Evolutionary conservation across 2,329 filamentous ascomycete genomes (phyloP).

Genomic region (Zarea fungicola): DNA sequence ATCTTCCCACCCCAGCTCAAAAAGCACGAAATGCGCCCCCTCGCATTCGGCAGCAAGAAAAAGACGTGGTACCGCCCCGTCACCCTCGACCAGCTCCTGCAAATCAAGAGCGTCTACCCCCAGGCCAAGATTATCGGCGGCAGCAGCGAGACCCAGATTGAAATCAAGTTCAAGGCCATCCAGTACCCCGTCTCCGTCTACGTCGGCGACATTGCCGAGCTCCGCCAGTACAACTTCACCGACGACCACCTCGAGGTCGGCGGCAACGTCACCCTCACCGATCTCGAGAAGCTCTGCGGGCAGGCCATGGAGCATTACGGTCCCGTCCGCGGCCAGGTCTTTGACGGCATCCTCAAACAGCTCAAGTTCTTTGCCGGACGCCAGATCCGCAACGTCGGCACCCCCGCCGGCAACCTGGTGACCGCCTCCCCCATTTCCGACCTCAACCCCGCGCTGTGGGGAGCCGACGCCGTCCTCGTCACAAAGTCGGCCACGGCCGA

Average conservation of each 20-base stretch:
- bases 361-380: slow-evolving; percentile 90
- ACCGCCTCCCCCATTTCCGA: slow-evolving; percentile 97
- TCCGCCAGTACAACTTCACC: slow-evolving; percentile 74
- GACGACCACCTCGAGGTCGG: slow-evolving; percentile 85
- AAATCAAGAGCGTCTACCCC: slow-evolving; percentile 83
- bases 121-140: slow-evolving; percentile 92
- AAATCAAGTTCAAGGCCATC: slow-evolving; percentile 96
- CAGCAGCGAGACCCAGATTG: slow-evolving; percentile 95
- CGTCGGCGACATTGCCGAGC: slow-evolving; percentile 86
- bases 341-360: slow-evolving; percentile 88
- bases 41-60: slow-evolving; percentile 89
- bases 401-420: slow-evolving; percentile 87
- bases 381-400: slow-evolving; percentile 96
- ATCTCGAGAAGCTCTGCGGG: slow-evolving; percentile 79
- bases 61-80: slow-evolving; percentile 92
- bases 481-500: slow-evolving; percentile 71
- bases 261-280: slow-evolving; percentile 87
- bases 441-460: slow-evolving; percentile 89
- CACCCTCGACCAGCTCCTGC: slow-evolving; percentile 77
- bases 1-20: slow-evolving; percentile 87
- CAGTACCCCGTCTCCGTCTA: slow-evolving; percentile 86
- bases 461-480: slow-evolving; percentile 73
- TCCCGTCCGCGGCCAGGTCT: slow-evolving; percentile 64
- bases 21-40: slow-evolving; percentile 73
- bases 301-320: slow-evolving; percentile 79